Evolutionary conservation across 2,329 filamentous ascomycete species (phyloP).

Genomic region (Fusarium agapanthi): DNA sequence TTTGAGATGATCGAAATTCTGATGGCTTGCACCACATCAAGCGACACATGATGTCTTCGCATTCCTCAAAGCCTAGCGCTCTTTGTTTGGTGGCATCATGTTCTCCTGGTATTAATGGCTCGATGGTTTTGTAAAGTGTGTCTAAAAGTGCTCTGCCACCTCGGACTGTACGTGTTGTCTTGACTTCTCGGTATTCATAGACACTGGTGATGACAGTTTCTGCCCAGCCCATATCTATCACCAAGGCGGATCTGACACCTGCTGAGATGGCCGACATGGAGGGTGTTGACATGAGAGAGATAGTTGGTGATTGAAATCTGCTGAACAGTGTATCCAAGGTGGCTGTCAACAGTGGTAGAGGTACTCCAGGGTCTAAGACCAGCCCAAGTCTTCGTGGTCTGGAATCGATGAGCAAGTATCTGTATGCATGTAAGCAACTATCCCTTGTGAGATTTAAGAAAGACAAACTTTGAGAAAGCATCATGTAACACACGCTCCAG

Average conservation of each 20-base stretch:
- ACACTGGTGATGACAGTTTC: slow-evolving; percentile 87
- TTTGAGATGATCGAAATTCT: slow-evolving; percentile 44
- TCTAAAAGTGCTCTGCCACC: slow-evolving; percentile 77
- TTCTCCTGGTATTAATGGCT: slow-evolving; percentile 41
- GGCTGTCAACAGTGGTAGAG: slow-evolving; percentile 79
- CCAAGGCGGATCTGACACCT: slow-evolving; percentile 83
- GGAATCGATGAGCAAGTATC: slow-evolving; percentile 75
- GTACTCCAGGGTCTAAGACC: slow-evolving; percentile 79
- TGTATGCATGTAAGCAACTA: slow-evolving; percentile 43
- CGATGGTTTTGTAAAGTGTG: slow-evolving; percentile 72
- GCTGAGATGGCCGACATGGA: slow-evolving; percentile 79
- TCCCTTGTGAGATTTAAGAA: neutral
- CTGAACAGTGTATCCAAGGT: slow-evolving; percentile 82
- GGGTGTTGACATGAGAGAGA: slow-evolving; percentile 82
- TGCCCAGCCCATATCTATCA: slow-evolving; percentile 92
- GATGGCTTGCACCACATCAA: slow-evolving; percentile 76
- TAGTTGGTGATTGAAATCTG: slow-evolving; percentile 79
- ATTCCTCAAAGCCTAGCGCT: slow-evolving; percentile 75
- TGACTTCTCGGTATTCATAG: slow-evolving; percentile 89
- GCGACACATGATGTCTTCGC: slow-evolving; percentile 79
- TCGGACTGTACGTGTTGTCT: slow-evolving; percentile 73
- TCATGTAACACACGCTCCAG: slow-evolving; percentile 84
- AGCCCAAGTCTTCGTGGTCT: slow-evolving; percentile 79
- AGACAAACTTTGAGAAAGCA: slow-evolving; percentile 76
- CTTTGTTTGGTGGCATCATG: slow-evolving; percentile 47